Evolutionary conservation across 805 yeast genomes (phyloP), one percentile per base, ranked within the genome.

Genomic region (Myxozyma melibiosi): DNA sequence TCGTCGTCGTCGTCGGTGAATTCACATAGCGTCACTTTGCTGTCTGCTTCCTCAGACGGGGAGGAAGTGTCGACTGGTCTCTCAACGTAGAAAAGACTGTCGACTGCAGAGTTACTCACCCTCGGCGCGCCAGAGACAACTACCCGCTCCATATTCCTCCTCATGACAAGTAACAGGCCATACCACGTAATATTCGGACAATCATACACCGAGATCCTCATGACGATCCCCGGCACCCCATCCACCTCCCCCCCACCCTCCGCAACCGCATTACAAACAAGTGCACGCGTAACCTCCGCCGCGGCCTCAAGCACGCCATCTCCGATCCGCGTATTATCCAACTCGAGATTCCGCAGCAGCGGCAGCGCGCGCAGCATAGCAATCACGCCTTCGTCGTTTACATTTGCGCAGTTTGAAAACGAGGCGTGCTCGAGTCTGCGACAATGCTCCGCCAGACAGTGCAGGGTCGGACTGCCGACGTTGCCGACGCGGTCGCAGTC

Each of bases 131-230:
- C 33, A 1, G 54, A n/a, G 6, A 41, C 42, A 11, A 18, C 50
- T 2, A 47, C 34, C 14, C 55, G 50, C 33, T 58, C 62, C 30
- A 44, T 28, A 25, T 59, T 59, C 13, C 61, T 49, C 8, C 62
- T 46, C 57, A 61, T 53, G 18, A 54, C 18, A 8, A 27, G 37
- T 13, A 45, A 28, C 13, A 55, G 46, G 18, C 56, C 40, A 22
- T 30, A 43, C 62, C 64, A 61, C n/a, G 60, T 49, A 22, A 61
- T 46, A 30, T 54, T 48, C 14, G 57, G 54, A 38, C 64, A 61
- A 46, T 61, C 64, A 25, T 44, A 61, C 8, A 51, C 56, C 9
- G 55, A 27, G 13, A 58, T 7, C 16, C 42, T 37, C 46, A 59
- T n/a, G 20, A 55, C 20, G 18, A 53, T 37, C 20, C 51, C 57